Percentiles rank a stretch among this genome's conserved stretches.
phyloP scores from a whole-genome alignment of 2,329 filamentous ascomycete species.

The Beauveria pseudobassiana region DNA sequence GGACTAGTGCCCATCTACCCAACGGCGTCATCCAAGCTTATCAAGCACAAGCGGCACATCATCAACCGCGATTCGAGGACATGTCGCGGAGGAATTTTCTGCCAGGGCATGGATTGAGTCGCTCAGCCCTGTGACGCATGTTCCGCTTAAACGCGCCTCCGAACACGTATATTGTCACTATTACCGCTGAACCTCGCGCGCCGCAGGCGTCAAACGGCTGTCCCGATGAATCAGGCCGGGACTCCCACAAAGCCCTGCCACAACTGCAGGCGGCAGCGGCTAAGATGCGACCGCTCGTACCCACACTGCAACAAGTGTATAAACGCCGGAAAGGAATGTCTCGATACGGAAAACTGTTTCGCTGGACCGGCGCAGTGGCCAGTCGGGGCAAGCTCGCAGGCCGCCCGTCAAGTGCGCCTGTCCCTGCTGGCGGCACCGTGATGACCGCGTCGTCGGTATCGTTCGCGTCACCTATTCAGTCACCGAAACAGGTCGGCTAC shows the following conservation, averaged over 20 bases:
- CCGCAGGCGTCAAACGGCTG: neutral
- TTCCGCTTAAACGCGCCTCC: neutral
- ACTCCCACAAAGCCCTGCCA: slow-evolving; percentile 36
- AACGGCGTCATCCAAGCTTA: no score
- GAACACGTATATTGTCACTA: neutral
- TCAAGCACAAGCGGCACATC: neutral
- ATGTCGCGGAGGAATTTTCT: neutral
- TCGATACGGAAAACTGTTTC: slow-evolving; percentile 45
- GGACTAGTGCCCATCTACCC: slow-evolving; percentile 19
- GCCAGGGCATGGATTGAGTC: neutral
- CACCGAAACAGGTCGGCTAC: neutral
- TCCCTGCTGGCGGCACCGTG: neutral
- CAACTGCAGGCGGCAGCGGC: slow-evolving; percentile 46
- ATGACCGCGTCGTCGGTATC: neutral
- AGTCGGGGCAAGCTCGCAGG: slow-evolving; percentile 35
- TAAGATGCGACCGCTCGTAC: slow-evolving; percentile 44
- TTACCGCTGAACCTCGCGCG: neutral
- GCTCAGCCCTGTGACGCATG: neutral
- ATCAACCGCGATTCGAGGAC: neutral
- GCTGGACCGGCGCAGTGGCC: slow-evolving; percentile 43
- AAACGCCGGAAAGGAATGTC: slow-evolving; percentile 40
- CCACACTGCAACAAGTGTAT: slow-evolving; percentile 46
- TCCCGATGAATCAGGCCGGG: slow-evolving; percentile 12
- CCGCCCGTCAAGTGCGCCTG: slow-evolving; percentile 28
- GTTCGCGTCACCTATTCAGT: neutral